These are phyloP conservation scores for Skeletonema menzelii DNA, from an alignment of 108 stramenopile species.

Conservation along the genomic window DNA sequence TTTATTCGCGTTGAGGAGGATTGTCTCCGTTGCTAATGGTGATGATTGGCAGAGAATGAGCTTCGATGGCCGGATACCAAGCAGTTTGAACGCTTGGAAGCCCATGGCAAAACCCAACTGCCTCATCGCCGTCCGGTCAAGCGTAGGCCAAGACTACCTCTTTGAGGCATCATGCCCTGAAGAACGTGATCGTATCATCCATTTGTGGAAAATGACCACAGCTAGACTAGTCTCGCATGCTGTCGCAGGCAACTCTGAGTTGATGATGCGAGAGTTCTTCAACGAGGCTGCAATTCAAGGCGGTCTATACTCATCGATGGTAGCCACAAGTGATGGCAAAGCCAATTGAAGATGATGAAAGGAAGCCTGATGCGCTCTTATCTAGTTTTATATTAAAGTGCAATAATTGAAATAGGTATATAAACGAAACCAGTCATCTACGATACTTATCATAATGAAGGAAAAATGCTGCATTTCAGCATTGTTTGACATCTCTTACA, in stretches of 20 bases:
- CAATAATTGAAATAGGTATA: too few relatives aligned
- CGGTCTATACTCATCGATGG: slow-evolving; percentile 3
- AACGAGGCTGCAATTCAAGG: slow-evolving; percentile 25
- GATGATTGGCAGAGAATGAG: slow-evolving; percentile 5
- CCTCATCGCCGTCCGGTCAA: slow-evolving; percentile 29
- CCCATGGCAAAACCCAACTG: slow-evolving; percentile 31
- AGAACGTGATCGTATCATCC: slow-evolving; percentile 37
- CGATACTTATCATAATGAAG: too few relatives aligned
- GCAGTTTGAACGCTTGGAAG: neutral
- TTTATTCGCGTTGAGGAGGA: slow-evolving; percentile 32
- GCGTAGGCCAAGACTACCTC: slow-evolving; percentile 30
- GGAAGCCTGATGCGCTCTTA: too few relatives aligned
- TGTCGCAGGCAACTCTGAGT: slow-evolving; percentile 22
- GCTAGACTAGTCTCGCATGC: slow-evolving; percentile 50
- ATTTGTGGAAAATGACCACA: slow-evolving; percentile 49
- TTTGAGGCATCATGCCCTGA: slow-evolving; percentile 36
- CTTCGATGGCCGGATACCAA: neutral
- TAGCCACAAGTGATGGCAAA: neutral
- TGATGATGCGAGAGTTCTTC: slow-evolving; percentile 46
- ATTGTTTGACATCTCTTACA: too few relatives aligned
- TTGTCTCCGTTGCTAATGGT: slow-evolving; percentile 12
- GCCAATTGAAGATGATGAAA: neutral
- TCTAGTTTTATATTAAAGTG: too few relatives aligned
- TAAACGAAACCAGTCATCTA: too few relatives aligned
- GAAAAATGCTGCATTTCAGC: too few relatives aligned